Evolutionary conservation across 192 early-diverging fungal genomes (phyloP).

Genomic region (Funneliformis geosporum): DNA sequence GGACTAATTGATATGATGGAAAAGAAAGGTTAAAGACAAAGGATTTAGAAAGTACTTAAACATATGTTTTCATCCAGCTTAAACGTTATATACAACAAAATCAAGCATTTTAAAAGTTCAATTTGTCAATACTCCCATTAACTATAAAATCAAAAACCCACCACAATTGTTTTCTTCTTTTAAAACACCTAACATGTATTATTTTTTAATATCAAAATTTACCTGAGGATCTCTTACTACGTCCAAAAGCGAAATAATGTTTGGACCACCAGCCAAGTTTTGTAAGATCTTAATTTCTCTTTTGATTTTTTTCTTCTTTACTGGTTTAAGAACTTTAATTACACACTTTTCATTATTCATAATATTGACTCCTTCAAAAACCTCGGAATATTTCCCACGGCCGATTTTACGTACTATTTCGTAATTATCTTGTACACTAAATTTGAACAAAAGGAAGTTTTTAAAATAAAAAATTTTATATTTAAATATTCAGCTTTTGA

Average conservation of each 20-base stretch:
- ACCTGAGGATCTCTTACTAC: slow-evolving; percentile 94
- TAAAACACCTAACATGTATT: background rate
- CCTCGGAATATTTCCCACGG: slow-evolving; percentile 98
- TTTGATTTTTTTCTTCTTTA: slow-evolving; percentile 99
- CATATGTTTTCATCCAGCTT: background rate
- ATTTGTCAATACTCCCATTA: background rate
- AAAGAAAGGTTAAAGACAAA: background rate
- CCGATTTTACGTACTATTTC: slow-evolving; percentile 98
- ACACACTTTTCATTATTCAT: slow-evolving; percentile 86
- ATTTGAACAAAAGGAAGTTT: background rate
- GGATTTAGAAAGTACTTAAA: background rate
- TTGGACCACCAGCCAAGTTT: slow-evolving; percentile 92
- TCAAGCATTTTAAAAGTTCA: background rate
- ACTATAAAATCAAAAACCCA: background rate
- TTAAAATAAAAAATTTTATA: background rate
- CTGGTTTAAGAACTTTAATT: slow-evolving; percentile 99
- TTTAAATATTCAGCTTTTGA: background rate
- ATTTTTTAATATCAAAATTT: slow-evolving; percentile 11
- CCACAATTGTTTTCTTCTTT: background rate
- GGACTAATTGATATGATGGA: slow-evolving; percentile 53
- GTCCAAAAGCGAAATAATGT: slow-evolving; percentile 90
- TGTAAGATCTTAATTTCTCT: slow-evolving; percentile 99
- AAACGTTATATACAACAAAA: too few relatives aligned
- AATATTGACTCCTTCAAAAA: slow-evolving; percentile 98
- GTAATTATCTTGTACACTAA: slow-evolving; percentile 90